Conservation (phyloP, 805 yeast species). For the Teunomyces pallodes region DNA sequence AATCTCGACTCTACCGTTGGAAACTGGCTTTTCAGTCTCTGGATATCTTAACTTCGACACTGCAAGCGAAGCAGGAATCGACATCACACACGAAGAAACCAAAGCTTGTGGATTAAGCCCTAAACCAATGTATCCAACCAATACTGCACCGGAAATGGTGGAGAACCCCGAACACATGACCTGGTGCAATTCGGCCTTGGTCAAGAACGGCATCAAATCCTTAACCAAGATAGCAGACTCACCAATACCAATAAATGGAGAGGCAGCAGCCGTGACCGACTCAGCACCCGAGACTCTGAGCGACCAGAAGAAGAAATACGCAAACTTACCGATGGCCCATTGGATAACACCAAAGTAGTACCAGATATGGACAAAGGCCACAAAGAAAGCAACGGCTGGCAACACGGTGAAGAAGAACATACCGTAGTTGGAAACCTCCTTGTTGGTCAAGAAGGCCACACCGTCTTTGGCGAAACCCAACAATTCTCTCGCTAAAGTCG, state of each 20-base stretch:
- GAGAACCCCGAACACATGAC: conserved; percentile 63
- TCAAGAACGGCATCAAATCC: conserved; percentile 56
- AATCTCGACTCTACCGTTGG: conserved; percentile 48
- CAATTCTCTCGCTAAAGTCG: conserved; percentile 54
- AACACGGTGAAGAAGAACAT: conserved; percentile 57
- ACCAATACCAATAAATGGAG: conserved; percentile 67
- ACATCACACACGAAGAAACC: conserved; percentile 67
- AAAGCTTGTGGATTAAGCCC: conserved; percentile 63
- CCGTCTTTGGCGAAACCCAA: conserved; percentile 58
- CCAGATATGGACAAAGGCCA: conserved; percentile 59
- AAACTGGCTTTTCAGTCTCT: conserved; percentile 54
- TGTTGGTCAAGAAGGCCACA: conserved; percentile 54
- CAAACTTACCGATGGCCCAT: conserved; percentile 57
- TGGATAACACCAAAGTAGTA: conserved; percentile 59
- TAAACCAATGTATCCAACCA: conserved; percentile 60
- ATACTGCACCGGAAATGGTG: conserved; percentile 62
- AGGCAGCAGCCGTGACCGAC: conserved; percentile 63
- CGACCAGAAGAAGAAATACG: conserved; percentile 58
- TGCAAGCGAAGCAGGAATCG: conserved; percentile 63
- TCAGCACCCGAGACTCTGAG: conserved; percentile 62
- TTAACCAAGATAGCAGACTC: conserved; percentile 62
- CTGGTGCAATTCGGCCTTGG: conserved; percentile 61
- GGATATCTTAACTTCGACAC: conserved; percentile 59
- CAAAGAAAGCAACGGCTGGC: conserved; percentile 64
- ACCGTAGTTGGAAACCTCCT: conserved; percentile 36